Evolutionary conservation across 2,329 filamentous ascomycete species (phyloP), one percentile per base, ranked within the genome.

Genomic region (Neurospora crassa): DNA sequence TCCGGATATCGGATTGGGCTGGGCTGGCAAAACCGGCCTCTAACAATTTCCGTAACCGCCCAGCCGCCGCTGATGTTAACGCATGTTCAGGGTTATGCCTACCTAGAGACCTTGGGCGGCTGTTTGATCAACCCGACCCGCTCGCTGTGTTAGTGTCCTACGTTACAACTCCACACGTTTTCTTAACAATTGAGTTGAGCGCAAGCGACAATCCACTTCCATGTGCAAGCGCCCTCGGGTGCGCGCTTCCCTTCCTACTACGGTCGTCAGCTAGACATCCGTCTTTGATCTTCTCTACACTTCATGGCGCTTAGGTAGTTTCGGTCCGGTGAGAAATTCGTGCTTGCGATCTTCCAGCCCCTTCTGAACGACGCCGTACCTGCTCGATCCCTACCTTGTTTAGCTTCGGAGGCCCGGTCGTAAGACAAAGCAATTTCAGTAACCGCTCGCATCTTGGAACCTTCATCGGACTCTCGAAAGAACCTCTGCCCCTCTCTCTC

Each of bases 41-140:
- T 74, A 73, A 73, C 73, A 73, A 74, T 74, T 71, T 73, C 71
- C 71, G 67, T 70, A 74, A 68, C 63, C 73, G 73, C 73, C 70
- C 37, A 47, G 59, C 47, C 68, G 18, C 53, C 53, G 53, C 53
- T 6, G 29, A 63, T 63, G 53, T 63, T 63, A 63, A 24, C 16
- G 16, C 53, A 34, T 34, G 45, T 53, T 53, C 45, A 53, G 12
- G 45, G 45, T 42, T 45, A 40, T 11, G 11, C 10, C 11, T 40
- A 2, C 37, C 16, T 34, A 69, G 37, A 47, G 5, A n/a, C 53
- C 67, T 63, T 63, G 37, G 41, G 40, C 34, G 40, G 67, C 67
- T 43, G 67, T 43, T 42, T 40, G 43, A 8, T 45, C 10, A 45
- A 63, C 29, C 16, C 53, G 53, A 63, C 53, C 29, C 53, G 53